A percentile compares a stretch with the other conserved stretches of the same genome.
phyloP scores from a whole-genome alignment of 345 rosid species.

The Pugionium dolabratum region DNA sequence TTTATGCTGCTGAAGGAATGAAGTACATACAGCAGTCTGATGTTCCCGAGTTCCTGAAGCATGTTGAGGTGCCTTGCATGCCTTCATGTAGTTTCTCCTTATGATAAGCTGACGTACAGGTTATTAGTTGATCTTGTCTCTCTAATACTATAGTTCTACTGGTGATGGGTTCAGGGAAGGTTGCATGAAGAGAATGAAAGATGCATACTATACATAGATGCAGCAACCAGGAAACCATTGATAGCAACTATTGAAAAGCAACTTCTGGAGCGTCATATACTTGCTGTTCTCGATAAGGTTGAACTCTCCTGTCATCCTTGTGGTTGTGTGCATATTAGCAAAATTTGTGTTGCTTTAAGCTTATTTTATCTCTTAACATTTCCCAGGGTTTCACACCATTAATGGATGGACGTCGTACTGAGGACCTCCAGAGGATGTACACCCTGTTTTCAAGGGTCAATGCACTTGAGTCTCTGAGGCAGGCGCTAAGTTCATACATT shows the following conservation, averaged over 20 bases:
- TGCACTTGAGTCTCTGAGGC: slow-evolving; percentile 82
- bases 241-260: slow-evolving; percentile 84
- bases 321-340: slow-evolving; percentile 8
- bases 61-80: slow-evolving; percentile 75
- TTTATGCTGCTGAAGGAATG: slow-evolving; percentile 98
- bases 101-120: slow-evolving; percentile 14
- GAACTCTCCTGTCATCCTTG: slow-evolving; percentile 23
- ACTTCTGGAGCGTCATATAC: slow-evolving; percentile 86
- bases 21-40: slow-evolving; percentile 96
- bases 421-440: slow-evolving; percentile 88
- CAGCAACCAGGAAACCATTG: slow-evolving; percentile 77
- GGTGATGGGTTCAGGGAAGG: slow-evolving; percentile 60
- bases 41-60: slow-evolving; percentile 96
- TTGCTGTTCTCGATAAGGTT: slow-evolving; percentile 92
- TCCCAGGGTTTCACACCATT: slow-evolving; percentile 81
- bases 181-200: slow-evolving; percentile 97
- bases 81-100: slow-evolving; percentile 5
- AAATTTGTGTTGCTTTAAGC: background rate
- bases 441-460: slow-evolving; percentile 76
- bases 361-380: slow-evolving; percentile 26
- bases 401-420: slow-evolving; percentile 92
- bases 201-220: slow-evolving; percentile 86
- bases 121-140: slow-evolving; percentile 22
- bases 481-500: slow-evolving; percentile 72
- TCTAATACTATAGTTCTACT: slow-evolving; percentile 18